These are phyloP conservation scores for Wilcoxina mikolae DNA, from an alignment of 495 filamentous ascomycete genomes.

Conservation along the genomic window DNA sequence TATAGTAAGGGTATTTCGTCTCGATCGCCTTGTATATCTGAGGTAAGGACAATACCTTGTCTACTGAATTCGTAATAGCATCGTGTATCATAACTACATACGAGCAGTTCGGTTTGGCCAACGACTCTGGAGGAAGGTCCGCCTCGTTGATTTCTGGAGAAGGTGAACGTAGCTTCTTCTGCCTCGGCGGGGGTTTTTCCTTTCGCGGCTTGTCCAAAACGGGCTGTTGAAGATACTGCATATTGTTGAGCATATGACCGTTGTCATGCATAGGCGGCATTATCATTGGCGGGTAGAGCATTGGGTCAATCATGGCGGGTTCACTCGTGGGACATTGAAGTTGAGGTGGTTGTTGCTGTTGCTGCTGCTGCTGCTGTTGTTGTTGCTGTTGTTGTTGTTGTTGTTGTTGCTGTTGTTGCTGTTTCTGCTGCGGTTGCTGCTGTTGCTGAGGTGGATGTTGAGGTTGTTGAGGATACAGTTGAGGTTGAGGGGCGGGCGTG, in stretches of 20 bases:
- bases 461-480: neutral
- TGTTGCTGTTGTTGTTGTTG: neutral
- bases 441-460: neutral
- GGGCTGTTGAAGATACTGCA: constrained; percentile 15
- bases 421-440: neutral
- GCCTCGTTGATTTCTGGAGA: constrained; percentile 58
- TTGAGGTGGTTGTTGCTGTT: neutral
- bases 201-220: constrained; percentile 45
- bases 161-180: constrained; percentile 42
- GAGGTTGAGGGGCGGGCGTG: neutral
- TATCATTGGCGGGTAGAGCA: neutral
- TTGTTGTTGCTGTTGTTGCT: neutral
- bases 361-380: neutral
- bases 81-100: constrained; percentile 89
- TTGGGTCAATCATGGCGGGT: constrained; percentile 2
- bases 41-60: constrained; percentile 63
- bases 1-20: constrained; percentile 78
- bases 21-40: constrained; percentile 87
- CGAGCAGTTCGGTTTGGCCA: constrained; percentile 69
- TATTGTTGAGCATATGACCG: neutral
- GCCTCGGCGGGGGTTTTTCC: constrained; percentile 37
- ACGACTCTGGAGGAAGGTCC: constrained; percentile 68
- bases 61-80: constrained; percentile 56
- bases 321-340: constrained; percentile 7
- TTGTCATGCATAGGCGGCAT: neutral